phyloP scores from a whole-genome alignment of 163 green algal genomes.

The Prototheca wickerhamii region DNA sequence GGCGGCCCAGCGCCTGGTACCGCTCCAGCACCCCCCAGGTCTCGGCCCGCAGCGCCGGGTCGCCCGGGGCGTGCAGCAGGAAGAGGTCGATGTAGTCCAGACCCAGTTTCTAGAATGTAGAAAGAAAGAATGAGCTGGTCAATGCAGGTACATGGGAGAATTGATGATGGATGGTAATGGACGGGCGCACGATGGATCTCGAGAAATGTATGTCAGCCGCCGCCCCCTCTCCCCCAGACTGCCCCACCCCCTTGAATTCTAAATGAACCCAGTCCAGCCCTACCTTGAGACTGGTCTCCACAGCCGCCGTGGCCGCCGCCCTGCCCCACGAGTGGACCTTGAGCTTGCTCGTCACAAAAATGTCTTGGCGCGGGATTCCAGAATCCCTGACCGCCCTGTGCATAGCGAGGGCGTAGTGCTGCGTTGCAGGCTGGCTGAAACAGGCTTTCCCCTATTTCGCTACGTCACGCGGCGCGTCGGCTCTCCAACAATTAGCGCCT shows the following conservation, averaged over 20 bases:
- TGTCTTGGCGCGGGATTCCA: constrained; percentile 23
- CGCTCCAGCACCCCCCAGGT: constrained; percentile 45
- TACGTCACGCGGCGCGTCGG: not conserved
- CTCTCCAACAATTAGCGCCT: no score
- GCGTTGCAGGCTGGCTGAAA: not conserved
- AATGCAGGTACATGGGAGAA: no score
- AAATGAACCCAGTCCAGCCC: no score
- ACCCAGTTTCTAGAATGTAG: constrained; percentile 8
- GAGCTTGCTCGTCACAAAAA: constrained; percentile 48
- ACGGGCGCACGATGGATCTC: no score
- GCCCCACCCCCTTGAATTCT: no score
- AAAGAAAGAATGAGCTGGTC: no score
- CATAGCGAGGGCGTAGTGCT: not conserved
- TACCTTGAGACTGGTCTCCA: not conserved
- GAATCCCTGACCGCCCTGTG: constrained; percentile 25
- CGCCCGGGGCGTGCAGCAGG: constrained; percentile 42
- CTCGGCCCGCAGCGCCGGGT: constrained; percentile 18
- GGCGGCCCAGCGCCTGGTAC: constrained; percentile 23
- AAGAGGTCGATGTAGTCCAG: constrained; percentile 33
- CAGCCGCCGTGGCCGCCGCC: constrained; percentile 3
- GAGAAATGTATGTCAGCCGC: no score
- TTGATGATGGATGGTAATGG: no score
- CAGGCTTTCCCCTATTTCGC: constrained; percentile 1
- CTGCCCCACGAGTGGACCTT: constrained; percentile 26
- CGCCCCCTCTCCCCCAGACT: no score